Percentiles rank a stretch among this genome's conserved stretches.
phyloP scores from a whole-genome alignment of 768 basidiomycete species.

The Boletus subcaerulescens region DNA sequence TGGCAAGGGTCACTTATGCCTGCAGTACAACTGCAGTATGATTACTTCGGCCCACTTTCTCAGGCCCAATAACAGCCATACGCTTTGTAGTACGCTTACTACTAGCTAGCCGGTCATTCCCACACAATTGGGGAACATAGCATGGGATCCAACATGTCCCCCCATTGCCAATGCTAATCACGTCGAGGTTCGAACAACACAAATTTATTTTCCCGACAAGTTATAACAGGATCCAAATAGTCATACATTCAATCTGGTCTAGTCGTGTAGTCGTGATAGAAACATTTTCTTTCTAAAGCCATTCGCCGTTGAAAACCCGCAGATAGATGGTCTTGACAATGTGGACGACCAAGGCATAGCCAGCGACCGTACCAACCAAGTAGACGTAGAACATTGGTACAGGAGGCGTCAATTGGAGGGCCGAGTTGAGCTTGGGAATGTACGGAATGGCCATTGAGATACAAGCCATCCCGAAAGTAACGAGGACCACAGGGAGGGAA shows the following conservation, averaged over 20 bases:
- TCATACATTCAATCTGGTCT: neutral
- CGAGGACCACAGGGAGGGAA: constrained; percentile 23
- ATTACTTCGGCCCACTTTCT: too few relatives aligned
- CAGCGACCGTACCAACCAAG: constrained; percentile 17
- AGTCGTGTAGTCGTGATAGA: neutral
- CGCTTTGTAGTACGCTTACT: too few relatives aligned
- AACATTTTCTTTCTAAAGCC: constrained; percentile 16
- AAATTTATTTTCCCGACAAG: neutral
- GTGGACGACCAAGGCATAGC: constrained; percentile 27
- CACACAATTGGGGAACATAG: too few relatives aligned
- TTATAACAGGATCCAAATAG: neutral
- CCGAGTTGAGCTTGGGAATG: constrained; percentile 30
- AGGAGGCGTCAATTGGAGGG: constrained; percentile 27
- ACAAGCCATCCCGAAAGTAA: constrained; percentile 32
- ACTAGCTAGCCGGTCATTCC: too few relatives aligned
- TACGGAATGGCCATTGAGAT: constrained; percentile 33
- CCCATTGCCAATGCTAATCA: too few relatives aligned
- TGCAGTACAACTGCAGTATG: too few relatives aligned
- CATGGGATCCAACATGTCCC: too few relatives aligned
- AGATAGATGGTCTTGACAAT: constrained; percentile 28
- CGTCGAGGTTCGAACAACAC: too few relatives aligned
- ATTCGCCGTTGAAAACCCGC: constrained; percentile 28
- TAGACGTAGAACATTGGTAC: constrained; percentile 29
- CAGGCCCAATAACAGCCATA: too few relatives aligned
- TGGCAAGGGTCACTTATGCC: too few relatives aligned